Evolutionary conservation across 257 asterid genomes (phyloP), one percentile per base, ranked within the genome.

Genomic region (Solanum gandarillasii): DNA sequence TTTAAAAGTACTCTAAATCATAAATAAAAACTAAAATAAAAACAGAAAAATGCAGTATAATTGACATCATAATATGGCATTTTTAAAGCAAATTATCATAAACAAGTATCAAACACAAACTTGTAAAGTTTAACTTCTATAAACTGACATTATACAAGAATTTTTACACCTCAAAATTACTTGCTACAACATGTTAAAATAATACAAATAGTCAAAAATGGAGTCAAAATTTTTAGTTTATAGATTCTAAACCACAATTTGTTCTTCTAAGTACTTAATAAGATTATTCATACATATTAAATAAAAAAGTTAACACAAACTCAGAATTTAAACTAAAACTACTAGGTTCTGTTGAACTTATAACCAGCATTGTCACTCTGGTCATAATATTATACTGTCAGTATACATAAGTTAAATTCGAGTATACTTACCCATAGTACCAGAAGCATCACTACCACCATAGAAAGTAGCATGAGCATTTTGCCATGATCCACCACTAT

Each of bases 401-500:
- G 5, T 67, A 12, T 29, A 68, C 4, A 8, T 72, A 72, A 20
- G 9, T 72, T 72, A 34, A 72, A 62, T 62, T 9, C 14, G 1
- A 23, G 70, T 23, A 2, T 23, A 52, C 83, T n/a, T 76, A 79
- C 84, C 84, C 84, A 79, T 79, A 4, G 87, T 85, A 20, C 87
- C 82, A 8, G 87, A 65, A 55, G 87, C 87, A 73, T 85, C 87
- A 39, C 87, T 68, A 1, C 87, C 87, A 73, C 87, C 82, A 73
- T 68, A 85, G 32, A 85, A 85, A 21, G 87, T 85, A 73, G 87
- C 87, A 73, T 85, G 87, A 38, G 87, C 87, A 62, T 4, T 85
- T 67, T 85, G 87, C 87, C 87, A 85, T n/a, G 78, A 41, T 35
- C 87, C 87, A 41, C 79, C 87, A 4, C 12, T 21, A 41, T 84